phyloP scores from a whole-genome alignment of 2,329 filamentous ascomycete genomes.

The Ustulina deusta region DNA sequence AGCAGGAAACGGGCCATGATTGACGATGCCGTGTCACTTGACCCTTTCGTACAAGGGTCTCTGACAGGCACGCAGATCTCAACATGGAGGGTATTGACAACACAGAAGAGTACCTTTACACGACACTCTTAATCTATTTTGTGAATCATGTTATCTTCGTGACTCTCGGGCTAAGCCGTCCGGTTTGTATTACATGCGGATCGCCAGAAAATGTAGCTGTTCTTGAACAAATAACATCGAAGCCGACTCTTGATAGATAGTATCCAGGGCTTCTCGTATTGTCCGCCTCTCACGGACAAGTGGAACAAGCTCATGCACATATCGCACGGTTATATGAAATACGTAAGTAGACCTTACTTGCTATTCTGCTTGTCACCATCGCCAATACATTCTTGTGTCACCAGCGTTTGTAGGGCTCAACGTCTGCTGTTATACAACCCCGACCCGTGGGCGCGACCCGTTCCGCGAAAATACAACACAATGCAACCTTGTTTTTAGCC shows the following conservation, averaged over 20 bases:
- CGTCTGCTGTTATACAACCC: not conserved
- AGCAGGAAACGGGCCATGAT: not conserved
- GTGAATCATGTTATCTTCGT: slow-evolving; percentile 5
- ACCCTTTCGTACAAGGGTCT: slow-evolving; percentile 4
- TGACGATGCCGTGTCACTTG: slow-evolving; percentile 3
- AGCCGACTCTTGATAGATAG: not conserved
- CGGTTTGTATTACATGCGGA: not conserved
- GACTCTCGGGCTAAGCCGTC: not conserved
- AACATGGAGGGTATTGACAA: slow-evolving; percentile 11
- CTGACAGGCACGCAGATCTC: slow-evolving; percentile 7
- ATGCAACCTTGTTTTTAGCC: not conserved
- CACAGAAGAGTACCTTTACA: slow-evolving; percentile 8
- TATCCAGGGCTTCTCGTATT: not conserved
- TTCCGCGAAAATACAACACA: not conserved
- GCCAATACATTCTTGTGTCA: not conserved
- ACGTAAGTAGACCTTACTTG: not conserved
- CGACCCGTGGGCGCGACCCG: not conserved
- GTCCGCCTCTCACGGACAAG: too few relatives aligned
- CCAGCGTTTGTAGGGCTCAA: not conserved
- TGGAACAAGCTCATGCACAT: not conserved
- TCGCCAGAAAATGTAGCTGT: slow-evolving; percentile 1
- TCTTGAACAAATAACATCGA: slow-evolving; percentile 1
- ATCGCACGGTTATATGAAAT: not conserved
- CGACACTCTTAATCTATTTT: slow-evolving; percentile 11
- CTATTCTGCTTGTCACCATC: not conserved